Conservation (phyloP, 75 land plant genomes). For the Azolla pinnata region DNA sequence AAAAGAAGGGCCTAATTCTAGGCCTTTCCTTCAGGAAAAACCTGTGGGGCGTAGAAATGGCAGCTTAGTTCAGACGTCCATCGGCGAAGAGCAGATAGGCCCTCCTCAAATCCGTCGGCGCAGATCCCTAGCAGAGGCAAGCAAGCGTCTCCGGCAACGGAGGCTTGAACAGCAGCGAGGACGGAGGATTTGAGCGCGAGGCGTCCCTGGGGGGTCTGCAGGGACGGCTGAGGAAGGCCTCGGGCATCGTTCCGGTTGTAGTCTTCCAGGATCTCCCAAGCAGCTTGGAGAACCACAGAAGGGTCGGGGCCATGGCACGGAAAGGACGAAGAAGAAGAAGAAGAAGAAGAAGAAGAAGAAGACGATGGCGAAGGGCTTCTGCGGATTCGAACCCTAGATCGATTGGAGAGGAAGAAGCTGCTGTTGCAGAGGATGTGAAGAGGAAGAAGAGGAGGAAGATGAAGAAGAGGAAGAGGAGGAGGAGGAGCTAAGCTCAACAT, state of each 20-base stretch:
- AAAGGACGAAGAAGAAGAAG: no score
- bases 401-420: no score
- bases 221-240: conserved; percentile 1
- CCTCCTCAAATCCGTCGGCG: not conserved
- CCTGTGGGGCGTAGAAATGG: conserved; percentile 2
- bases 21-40: no score
- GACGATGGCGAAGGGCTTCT: no score
- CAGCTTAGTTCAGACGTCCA: conserved; percentile 2
- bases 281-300: not conserved
- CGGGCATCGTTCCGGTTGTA: conserved; percentile 1
- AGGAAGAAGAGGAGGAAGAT: no score
- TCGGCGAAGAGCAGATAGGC: not conserved
- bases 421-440: no score
- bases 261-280: conserved; percentile 6
- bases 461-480: no score
- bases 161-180: not conserved
- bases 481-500: no score
- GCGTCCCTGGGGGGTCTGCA: not conserved
- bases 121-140: conserved; percentile 1
- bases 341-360: no score
- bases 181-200: conserved; percentile 1
- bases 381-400: no score
- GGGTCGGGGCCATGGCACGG: no score
- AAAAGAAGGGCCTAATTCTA: no score
- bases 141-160: not conserved